Percentiles rank a stretch among this genome's conserved stretches.
These are phyloP conservation scores for Sporothrix euskadiensis DNA, from an alignment of 2,329 filamentous ascomycete species.

Conservation along the genomic window DNA sequence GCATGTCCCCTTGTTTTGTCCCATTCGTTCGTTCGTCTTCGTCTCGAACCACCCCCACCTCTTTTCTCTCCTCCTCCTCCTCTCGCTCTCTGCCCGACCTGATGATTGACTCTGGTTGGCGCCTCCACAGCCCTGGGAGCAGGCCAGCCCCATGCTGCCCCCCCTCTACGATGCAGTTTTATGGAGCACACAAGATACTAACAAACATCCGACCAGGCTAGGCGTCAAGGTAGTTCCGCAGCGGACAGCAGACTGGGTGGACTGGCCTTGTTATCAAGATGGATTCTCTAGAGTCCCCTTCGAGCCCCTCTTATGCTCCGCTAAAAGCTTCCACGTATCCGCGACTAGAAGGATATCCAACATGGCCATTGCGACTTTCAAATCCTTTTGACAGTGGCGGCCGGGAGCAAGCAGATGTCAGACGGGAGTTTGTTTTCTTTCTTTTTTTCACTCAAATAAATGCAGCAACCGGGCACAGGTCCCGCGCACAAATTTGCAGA, in stretches of 20 bases:
- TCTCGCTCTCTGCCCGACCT: background rate
- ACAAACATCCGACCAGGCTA: background rate
- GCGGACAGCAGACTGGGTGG: background rate
- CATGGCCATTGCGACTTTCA: background rate
- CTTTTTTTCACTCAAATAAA: background rate
- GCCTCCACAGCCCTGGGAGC: background rate
- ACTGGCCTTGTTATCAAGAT: background rate
- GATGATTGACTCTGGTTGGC: background rate
- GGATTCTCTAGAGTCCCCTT: background rate
- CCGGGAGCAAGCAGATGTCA: background rate
- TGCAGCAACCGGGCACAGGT: background rate
- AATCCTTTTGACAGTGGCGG: background rate
- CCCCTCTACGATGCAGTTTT: background rate
- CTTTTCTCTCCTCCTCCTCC: background rate
- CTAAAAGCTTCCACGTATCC: conserved; percentile 2
- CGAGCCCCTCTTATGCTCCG: conserved; percentile 11
- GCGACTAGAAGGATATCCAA: background rate
- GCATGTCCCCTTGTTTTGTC: background rate
- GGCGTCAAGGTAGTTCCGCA: background rate
- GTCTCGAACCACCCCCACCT: conserved; percentile 1
- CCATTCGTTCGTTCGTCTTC: background rate
- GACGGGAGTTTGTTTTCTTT: background rate
- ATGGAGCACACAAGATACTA: conserved; percentile 15
- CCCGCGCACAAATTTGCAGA: background rate
- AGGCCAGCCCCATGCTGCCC: background rate